Base-by-base conservation (phyloP, 176 grass and related monocot species). In the Puya raimondii region DNA sequence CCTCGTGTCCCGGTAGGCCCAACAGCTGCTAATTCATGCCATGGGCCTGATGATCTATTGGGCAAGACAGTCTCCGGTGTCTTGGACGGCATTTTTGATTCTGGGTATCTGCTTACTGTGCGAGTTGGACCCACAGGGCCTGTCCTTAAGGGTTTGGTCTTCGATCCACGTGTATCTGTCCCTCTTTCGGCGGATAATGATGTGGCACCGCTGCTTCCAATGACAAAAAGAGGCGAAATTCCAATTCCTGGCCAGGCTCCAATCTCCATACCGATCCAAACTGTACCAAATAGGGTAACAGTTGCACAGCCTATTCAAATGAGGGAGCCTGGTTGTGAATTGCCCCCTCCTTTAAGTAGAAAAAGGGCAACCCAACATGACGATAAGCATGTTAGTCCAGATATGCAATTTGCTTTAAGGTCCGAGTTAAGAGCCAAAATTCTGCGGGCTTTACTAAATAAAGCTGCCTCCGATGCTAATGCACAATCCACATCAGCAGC, bases 51-150 rank as follows among this genome's bases (percentile, higher is more conserved):
- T 49, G 23, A 11, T 13, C 71, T 80, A 49, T 18, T 80, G 17
- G 78, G 78, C 49, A 72, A 80, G 42, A 5, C 70, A 27, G 70
- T 80, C 9, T 80, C 51, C 68, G 78, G 78, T 47, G 63, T 66
- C 20, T 54, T 80, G 65, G 70, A 80, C 48, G 78, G 78, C 13
- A 80, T 50, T 29, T 74, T 80, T 29, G 70, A 80, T 67, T 64
- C 78, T 56, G 78, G 78, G 33, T 80, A 74, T 73, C 54, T 80
- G 48, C 63, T 80, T 9, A 80, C 78, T 14, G 78, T 80, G 12
- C 63, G 59, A 49, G 78, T 80, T 2, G 64, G 48, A 10, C n/a
- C 12, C 11, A 74, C 78, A 25, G 78, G 78, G 58, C 29, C 64
- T 17, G 63, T 80, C 22, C 61, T 80, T 25, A 80, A 80, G 53